Evolutionary conservation across 202 grass and related monocot genomes (phyloP), one percentile per base, ranked within the genome.

Genomic region (Zizania palustris): DNA sequence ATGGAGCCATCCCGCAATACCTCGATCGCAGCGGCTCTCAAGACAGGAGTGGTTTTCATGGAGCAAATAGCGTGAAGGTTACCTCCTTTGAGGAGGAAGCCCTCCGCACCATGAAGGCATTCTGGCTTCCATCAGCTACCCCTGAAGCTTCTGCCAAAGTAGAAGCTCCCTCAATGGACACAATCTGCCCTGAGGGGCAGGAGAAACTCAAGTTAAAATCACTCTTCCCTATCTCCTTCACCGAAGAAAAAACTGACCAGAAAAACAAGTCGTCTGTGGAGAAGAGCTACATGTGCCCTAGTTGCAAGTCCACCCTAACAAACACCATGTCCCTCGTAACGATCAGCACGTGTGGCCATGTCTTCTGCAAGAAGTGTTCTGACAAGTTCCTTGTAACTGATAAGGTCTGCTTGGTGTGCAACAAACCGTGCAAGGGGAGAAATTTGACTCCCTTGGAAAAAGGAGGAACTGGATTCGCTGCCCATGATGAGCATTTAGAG

Each of bases 51-150:
- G 88, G 86, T 44, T 99, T 99, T 69, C 96, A 99, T 38, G 96
- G 96, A 56, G 96, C 96, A 15, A 99, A 99, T 67, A 99, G 96
- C 43, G 96, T 99, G 69, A 99, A 89, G 75, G 85, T 90, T 60
- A 99, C 96, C 58, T 96, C 96, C 18, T 99, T 90, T 2, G 92
- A 99, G 81, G 96, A 96, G 69, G 96, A 99, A 79, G 96, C 96
- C 64, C 85, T 99, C 10, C 96, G 96, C 60, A 91, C 81, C 67
- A 99, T 99, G 96, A 99, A 99, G 76, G 96, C 96, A 16, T 99
- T 99, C 50, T 99, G 96, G 96, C 96, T 99, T 80, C 96, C 96
- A 0, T 99, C 96, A 19, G 96, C 96, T 44, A 99, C 96, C 6
- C 96, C 96, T 21, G 90, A 86, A 85, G 87, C 92, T 8, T 72